Conservation (phyloP, 2,329 filamentous ascomycete genomes). For the Phialemoniopsis sp. region DNA sequence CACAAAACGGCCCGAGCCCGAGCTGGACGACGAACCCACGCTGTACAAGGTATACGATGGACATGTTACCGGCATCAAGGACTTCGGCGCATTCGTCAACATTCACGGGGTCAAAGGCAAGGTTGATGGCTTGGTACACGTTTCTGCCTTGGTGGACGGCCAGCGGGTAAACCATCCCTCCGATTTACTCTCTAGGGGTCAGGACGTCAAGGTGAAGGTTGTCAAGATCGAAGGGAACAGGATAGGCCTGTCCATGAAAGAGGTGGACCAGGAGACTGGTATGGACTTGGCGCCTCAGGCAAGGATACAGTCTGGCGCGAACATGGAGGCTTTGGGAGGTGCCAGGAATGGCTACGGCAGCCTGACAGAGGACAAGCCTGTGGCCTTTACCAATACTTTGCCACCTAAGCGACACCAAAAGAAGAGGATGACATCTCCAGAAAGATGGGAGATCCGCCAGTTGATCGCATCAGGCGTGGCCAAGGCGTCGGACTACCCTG, state of each 20-base stretch:
- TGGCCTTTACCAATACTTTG: not conserved
- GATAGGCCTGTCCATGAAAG: constrained; percentile 93
- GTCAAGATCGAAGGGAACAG: constrained; percentile 77
- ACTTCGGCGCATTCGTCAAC: constrained; percentile 95
- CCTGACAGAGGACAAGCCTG: constrained; percentile 10
- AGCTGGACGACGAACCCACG: constrained; percentile 77
- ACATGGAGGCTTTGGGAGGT: constrained; percentile 73
- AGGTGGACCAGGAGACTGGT: constrained; percentile 87
- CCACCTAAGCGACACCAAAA: constrained; percentile 50
- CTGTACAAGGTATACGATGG: constrained; percentile 88
- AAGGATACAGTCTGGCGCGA: constrained; percentile 82
- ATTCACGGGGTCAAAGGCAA: constrained; percentile 82
- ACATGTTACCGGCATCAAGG: constrained; percentile 85
- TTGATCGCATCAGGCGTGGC: constrained; percentile 92
- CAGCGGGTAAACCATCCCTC: constrained; percentile 88
- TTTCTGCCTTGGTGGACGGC: constrained; percentile 82
- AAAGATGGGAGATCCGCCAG: constrained; percentile 96
- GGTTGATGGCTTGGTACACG: constrained; percentile 88
- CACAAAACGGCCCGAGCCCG: constrained; percentile 55
- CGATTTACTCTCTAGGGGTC: constrained; percentile 75
- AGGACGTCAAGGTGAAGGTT: constrained; percentile 90
- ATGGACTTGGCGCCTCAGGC: constrained; percentile 76
- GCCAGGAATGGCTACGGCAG: constrained; percentile 53
- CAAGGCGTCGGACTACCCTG: constrained; percentile 89
- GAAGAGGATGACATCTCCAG: constrained; percentile 94